These are phyloP conservation scores for Dactylonectria estremocensis DNA, from an alignment of 2,329 filamentous ascomycete species.

Conservation along the genomic window DNA sequence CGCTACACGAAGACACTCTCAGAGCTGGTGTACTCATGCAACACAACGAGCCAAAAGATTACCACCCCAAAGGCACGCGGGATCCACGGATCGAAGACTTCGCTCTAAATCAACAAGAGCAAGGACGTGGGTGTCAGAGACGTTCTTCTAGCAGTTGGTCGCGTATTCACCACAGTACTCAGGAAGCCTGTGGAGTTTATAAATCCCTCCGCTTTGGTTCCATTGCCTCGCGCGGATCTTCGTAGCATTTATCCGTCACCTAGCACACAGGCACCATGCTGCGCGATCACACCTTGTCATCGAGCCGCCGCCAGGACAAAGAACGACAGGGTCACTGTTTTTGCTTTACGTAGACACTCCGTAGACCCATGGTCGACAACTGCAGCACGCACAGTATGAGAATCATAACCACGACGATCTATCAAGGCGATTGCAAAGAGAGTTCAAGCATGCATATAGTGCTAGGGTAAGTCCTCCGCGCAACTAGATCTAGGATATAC, in stretches of 20 bases:
- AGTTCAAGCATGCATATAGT: not conserved
- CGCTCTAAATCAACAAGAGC: not conserved
- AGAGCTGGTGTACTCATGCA: slow-evolving; percentile 2
- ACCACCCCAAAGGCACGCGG: not conserved
- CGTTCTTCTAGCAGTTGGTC: not conserved
- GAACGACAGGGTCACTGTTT: not conserved
- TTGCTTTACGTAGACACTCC: too few relatives aligned
- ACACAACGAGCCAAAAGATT: not conserved
- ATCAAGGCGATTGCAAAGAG: not conserved
- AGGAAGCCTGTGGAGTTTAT: not conserved
- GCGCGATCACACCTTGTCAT: not conserved
- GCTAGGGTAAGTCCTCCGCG: not conserved
- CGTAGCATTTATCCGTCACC: not conserved
- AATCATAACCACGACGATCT: not conserved
- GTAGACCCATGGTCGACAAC: not conserved
- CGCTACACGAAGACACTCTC: not conserved
- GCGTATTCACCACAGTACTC: too few relatives aligned
- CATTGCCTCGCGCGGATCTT: not conserved
- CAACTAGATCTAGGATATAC: not conserved
- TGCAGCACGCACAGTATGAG: not conserved
- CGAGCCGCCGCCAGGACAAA: not conserved
- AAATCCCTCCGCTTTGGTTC: not conserved
- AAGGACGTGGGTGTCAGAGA: slow-evolving; percentile 16
- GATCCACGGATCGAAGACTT: not conserved
- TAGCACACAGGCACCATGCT: not conserved